Evolutionary conservation across 2,329 filamentous ascomycete species (phyloP).

Genomic region (Calonectria pteridis): DNA sequence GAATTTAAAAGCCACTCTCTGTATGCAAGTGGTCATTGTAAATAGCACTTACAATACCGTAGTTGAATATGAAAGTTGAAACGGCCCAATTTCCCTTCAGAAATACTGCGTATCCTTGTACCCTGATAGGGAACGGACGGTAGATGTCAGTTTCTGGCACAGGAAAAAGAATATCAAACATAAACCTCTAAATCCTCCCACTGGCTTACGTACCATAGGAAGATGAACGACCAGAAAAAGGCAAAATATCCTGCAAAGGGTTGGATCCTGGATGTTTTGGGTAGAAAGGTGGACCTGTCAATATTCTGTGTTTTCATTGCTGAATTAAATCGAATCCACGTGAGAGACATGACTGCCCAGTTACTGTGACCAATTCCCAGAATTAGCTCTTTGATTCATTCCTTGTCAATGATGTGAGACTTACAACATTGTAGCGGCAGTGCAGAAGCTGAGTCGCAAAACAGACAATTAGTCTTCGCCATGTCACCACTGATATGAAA

Average conservation of each 20-base stretch:
- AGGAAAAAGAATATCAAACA: background rate
- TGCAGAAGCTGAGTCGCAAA: background rate
- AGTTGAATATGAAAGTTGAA: constrained; percentile 1
- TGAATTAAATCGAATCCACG: background rate
- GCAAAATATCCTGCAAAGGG: background rate
- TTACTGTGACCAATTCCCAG: background rate
- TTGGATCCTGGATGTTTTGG: background rate
- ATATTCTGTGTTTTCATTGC: background rate
- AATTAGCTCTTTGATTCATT: background rate
- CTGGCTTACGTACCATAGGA: background rate
- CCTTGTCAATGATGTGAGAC: background rate
- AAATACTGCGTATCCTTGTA: background rate
- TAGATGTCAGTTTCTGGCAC: background rate
- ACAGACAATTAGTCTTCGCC: background rate
- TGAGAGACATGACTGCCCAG: background rate
- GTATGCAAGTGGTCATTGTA: accelerated
- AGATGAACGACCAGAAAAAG: background rate
- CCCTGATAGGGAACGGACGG: background rate
- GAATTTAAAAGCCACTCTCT: no score
- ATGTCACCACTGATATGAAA: background rate
- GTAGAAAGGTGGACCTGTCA: background rate
- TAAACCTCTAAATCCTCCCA: background rate
- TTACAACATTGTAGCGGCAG: background rate
- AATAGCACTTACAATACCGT: background rate
- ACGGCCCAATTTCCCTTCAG: background rate